Conservation (phyloP, 495 filamentous ascomycete species). For the Glarea lozoyensis region DNA sequence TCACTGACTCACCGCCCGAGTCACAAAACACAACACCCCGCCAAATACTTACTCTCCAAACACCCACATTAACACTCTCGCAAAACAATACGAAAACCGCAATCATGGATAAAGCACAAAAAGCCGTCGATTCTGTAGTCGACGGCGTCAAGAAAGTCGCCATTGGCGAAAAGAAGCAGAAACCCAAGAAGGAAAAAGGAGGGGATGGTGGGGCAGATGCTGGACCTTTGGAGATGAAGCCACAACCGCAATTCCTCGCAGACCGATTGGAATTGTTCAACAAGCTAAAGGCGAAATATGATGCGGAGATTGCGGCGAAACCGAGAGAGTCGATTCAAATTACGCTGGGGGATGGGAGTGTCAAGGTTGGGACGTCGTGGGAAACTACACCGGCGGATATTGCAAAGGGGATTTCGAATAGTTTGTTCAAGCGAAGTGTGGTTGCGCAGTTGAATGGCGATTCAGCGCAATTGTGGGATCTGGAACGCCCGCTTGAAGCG, state of each 20-base stretch:
- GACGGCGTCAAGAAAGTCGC: slow-evolving; percentile 41
- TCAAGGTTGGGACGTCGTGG: slow-evolving; percentile 57
- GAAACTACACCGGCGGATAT: slow-evolving; percentile 62
- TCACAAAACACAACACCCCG: not conserved
- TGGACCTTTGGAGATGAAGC: slow-evolving; percentile 47
- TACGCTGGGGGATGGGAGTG: slow-evolving; percentile 52
- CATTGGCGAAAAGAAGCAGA: slow-evolving; percentile 34
- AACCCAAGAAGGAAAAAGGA: slow-evolving; percentile 38
- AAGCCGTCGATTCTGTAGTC: slow-evolving; percentile 24
- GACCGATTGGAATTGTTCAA: slow-evolving; percentile 83
- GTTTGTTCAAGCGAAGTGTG: slow-evolving; percentile 63
- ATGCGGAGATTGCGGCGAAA: slow-evolving; percentile 59
- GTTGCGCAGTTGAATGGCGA: slow-evolving; percentile 73
- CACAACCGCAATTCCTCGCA: slow-evolving; percentile 70
- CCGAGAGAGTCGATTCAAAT: slow-evolving; percentile 59
- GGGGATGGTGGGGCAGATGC: slow-evolving; percentile 28
- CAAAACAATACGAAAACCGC: not conserved
- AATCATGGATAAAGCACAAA: slow-evolving; percentile 22
- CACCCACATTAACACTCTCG: slow-evolving; percentile 2
- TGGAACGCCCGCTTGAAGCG: slow-evolving; percentile 79
- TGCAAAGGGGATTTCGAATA: slow-evolving; percentile 59
- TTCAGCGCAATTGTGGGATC: slow-evolving; percentile 67
- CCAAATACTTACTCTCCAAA: not conserved
- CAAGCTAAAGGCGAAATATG: slow-evolving; percentile 70
- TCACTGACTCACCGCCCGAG: too few relatives aligned